These are phyloP conservation scores for Dactylellina parvicollis DNA, from an alignment of 2,329 filamentous ascomycete species.

Conservation along the genomic window DNA sequence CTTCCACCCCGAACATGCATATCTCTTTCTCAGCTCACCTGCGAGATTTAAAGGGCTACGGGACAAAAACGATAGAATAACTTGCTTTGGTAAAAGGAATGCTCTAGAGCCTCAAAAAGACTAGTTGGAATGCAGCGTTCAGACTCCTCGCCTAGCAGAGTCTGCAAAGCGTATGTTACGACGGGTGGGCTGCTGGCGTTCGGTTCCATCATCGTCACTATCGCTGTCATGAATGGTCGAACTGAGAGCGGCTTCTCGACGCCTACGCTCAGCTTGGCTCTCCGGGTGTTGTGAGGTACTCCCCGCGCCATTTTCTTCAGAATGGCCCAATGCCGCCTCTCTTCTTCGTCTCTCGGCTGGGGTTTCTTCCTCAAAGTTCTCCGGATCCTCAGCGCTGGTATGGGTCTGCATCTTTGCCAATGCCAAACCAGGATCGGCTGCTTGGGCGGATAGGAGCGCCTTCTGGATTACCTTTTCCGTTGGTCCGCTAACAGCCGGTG, in stretches of 20 bases:
- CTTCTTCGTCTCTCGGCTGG: conserved; percentile 78
- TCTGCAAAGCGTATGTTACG: conserved; percentile 47
- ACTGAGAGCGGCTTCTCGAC: conserved; percentile 75
- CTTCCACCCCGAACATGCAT: not conserved
- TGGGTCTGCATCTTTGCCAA: conserved; percentile 32
- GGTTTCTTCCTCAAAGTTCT: conserved; percentile 70
- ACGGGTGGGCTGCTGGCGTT: conserved; percentile 33
- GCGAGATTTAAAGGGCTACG: conserved; percentile 4
- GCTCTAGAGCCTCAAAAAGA: not conserved
- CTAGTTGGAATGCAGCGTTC: not conserved
- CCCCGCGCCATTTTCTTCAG: not conserved
- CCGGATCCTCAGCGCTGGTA: conserved; percentile 35
- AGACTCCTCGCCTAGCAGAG: conserved; percentile 1
- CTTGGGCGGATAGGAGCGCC: conserved; percentile 15
- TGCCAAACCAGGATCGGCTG: conserved; percentile 21
- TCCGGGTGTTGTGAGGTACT: conserved; percentile 62
- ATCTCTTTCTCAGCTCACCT: conserved; percentile 15
- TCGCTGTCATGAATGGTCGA: conserved; percentile 19
- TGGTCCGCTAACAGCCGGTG: conserved; percentile 21
- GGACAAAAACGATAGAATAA: not conserved
- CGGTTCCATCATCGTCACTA: conserved; percentile 49
- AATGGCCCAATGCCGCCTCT: conserved; percentile 74
- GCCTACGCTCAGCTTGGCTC: conserved; percentile 77
- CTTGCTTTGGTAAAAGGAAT: not conserved
- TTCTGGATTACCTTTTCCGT: conserved; percentile 38